phyloP scores from a whole-genome alignment of 2,329 filamentous ascomycete species.

The Diaporthe caulivora region DNA sequence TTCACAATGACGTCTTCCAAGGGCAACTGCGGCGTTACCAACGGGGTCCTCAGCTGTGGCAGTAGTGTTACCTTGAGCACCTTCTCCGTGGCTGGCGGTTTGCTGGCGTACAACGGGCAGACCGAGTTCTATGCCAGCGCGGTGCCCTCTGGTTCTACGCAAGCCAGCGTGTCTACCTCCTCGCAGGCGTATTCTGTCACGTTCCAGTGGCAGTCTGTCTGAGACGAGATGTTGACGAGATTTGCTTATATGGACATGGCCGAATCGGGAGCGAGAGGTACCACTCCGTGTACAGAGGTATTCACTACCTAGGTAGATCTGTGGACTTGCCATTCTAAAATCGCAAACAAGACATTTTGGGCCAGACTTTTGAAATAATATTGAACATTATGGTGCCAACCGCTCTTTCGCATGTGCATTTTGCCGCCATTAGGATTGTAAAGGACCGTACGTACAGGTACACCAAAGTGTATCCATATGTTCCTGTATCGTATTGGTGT shows the following conservation, averaged over 20 bases:
- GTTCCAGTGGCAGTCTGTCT: conserved; percentile 31
- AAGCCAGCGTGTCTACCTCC: conserved; percentile 27
- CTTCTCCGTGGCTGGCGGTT: conserved; percentile 27
- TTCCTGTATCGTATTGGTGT: no score
- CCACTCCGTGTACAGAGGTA: no score
- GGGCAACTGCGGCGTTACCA: conserved; percentile 68
- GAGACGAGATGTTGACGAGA: neutral
- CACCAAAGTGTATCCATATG: no score
- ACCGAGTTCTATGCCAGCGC: conserved; percentile 34
- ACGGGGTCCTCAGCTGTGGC: conserved; percentile 67
- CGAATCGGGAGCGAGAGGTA: no score
- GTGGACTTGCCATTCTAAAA: neutral
- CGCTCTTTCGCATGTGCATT: no score
- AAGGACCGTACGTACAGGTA: neutral
- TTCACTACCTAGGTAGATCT: neutral
- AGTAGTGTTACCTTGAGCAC: conserved; percentile 50
- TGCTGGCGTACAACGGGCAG: conserved; percentile 35
- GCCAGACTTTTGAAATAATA: neutral
- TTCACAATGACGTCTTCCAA: conserved; percentile 71
- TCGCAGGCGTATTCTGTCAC: conserved; percentile 29
- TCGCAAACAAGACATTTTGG: neutral
- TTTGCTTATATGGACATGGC: neutral
- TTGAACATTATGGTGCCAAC: no score
- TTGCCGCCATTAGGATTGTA: neutral
- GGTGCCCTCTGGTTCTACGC: neutral